Conservation (phyloP, 1,284 basidiomycete species). For the Gomphus bonarii region DNA sequence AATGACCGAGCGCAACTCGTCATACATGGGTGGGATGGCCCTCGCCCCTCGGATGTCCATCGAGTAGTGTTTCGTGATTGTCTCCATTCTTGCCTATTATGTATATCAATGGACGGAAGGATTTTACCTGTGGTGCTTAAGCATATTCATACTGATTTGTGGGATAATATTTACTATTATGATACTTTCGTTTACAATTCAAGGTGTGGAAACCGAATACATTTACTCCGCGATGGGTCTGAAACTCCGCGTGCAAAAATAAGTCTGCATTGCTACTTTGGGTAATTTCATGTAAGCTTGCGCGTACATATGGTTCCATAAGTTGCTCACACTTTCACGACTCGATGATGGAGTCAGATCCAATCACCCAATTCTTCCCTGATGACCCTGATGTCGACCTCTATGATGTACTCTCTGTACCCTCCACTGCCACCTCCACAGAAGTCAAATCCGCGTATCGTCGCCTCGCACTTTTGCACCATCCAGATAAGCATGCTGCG, state of each 20-base stretch:
- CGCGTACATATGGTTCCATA: slow-evolving; percentile 4
- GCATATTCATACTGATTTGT: slow-evolving; percentile 7
- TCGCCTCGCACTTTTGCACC: slow-evolving; percentile 69
- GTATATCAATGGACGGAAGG: background rate
- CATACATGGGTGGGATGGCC: slow-evolving; percentile 23
- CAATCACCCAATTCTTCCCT: slow-evolving; percentile 70
- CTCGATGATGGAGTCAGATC: slow-evolving; percentile 33
- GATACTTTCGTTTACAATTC: background rate
- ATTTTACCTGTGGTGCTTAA: background rate
- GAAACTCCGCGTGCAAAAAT: too few species aligned
- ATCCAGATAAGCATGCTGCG: slow-evolving; percentile 80
- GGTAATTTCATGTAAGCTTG: background rate
- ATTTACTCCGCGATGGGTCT: too few species aligned
- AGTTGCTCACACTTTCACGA: background rate
- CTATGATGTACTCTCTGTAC: slow-evolving; percentile 60
- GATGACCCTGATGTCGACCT: slow-evolving; percentile 60
- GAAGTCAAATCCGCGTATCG: slow-evolving; percentile 81
- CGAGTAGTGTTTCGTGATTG: slow-evolving; percentile 23
- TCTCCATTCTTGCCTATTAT: background rate
- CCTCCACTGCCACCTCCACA: slow-evolving; percentile 42
- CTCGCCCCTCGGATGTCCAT: slow-evolving; percentile 39
- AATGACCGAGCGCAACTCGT: slow-evolving; percentile 30
- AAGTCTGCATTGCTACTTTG: too few species aligned
- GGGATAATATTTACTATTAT: background rate
- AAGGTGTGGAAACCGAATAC: too few species aligned